phyloP scores from a whole-genome alignment of 768 basidiomycete genomes.

The Boletus barrowsii region DNA sequence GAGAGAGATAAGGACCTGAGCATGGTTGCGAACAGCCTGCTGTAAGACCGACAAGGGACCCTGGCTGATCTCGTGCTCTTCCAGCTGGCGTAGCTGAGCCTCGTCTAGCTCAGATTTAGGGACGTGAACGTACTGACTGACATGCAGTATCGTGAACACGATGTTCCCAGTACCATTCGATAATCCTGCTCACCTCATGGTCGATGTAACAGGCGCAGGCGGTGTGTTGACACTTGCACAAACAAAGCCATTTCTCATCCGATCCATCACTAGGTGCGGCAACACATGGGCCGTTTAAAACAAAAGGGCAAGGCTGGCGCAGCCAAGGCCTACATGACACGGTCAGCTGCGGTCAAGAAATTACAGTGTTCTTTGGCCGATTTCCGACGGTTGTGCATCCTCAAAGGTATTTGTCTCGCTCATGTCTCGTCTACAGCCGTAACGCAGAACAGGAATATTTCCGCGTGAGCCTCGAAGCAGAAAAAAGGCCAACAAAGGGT shows the following conservation, averaged over 20 bases:
- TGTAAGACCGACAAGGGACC: slow-evolving; percentile 96
- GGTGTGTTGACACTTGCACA: slow-evolving; percentile 29
- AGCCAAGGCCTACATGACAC: slow-evolving; percentile 87
- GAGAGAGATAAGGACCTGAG: slow-evolving; percentile 95
- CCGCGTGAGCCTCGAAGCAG: slow-evolving; percentile 91
- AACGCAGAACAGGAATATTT: slow-evolving; percentile 72
- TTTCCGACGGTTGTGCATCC: slow-evolving; percentile 93
- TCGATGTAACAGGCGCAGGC: slow-evolving; percentile 7
- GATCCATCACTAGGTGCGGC: neutral
- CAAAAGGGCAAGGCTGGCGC: slow-evolving; percentile 90
- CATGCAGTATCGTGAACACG: slow-evolving; percentile 2
- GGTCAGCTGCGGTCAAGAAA: slow-evolving; percentile 89
- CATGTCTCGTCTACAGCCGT: slow-evolving; percentile 3
- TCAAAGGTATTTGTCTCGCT: slow-evolving; percentile 69
- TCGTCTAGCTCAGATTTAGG: slow-evolving; percentile 98
- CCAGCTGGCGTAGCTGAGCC: slow-evolving; percentile 90
- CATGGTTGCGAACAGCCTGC: slow-evolving; percentile 95
- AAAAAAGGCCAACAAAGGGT: slow-evolving; percentile 96
- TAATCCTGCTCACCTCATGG: slow-evolving; percentile 31
- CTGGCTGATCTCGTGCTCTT: slow-evolving; percentile 98
- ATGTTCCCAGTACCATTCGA: neutral
- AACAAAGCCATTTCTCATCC: slow-evolving; percentile 22
- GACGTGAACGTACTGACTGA: slow-evolving; percentile 93
- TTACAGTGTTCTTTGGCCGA: slow-evolving; percentile 95
- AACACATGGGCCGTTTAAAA: slow-evolving; percentile 68